Evolutionary conservation across 257 asterid species (phyloP), one percentile per base, ranked within the genome.

Genomic region (Jacaranda copaia): DNA sequence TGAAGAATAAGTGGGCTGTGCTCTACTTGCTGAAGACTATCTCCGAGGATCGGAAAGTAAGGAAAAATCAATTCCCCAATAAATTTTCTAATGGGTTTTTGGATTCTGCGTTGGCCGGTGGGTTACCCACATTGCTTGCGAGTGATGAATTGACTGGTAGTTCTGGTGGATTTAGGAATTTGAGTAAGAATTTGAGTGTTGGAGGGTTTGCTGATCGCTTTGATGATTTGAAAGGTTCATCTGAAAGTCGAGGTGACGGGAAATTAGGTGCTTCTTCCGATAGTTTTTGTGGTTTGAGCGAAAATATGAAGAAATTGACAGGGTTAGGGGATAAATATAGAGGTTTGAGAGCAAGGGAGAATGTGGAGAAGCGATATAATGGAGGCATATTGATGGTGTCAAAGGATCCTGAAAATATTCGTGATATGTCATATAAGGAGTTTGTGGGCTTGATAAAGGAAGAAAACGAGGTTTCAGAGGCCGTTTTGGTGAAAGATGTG

Each of bases 401-500:
- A 0, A 96, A 89, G 86, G 97, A 96, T 80, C 95, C 97, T 0
- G 91, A 86, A 77, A 96, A 96, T 73, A 78, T 90, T 18, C 96
- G 98, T 9, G 95, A 96, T 77, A 85, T 90, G 88, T 97, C 96
- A 0, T 96, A 90, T 70, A 84, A 84, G 80, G 99, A 91, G 81
- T 93, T 85, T 86, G 87, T 76, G 3, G 87, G 72, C 36, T 85
- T 96, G 76, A 59, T 88, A 63, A 93, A 91, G 89, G 98, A 96
- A 56, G 96, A 96, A 81, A 93, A 88, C 76, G 98, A 90, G 87
- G 95, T 90, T 11, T 70, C 97, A 0, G 99, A 96, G 84, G 94
- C 86, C 80, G 90, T 84, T 68, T 84, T 96, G 85, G 98, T 96
- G 76, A 88, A 98, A 84, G 99, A 96, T 88, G 91, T 96, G 80